Evolutionary conservation across 2,329 filamentous ascomycete genomes (phyloP), one percentile per base, ranked within the genome.

Genomic region (Pseudogymnoascus sp.): DNA sequence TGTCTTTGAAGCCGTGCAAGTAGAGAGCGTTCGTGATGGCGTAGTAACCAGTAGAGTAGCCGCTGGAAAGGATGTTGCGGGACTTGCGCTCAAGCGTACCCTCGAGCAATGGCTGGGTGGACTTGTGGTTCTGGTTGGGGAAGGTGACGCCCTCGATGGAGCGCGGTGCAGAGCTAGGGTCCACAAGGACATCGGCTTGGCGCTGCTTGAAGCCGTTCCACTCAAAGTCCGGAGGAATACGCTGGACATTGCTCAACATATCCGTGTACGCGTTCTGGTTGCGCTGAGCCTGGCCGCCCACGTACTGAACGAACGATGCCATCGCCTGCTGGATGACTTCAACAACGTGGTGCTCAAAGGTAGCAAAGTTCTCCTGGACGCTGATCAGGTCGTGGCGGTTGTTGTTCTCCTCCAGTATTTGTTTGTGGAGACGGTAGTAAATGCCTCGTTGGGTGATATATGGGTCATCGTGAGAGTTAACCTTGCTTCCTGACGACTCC

Each of bases 1-100:
- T 89, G 71, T 95, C 92, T 77, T 96, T 96, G 82, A 96, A 99
- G 75, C 97, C 92, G 78, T 99, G 94, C 63, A 99, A 78, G 77
- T 88, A 99, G 71, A 90, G 91, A 63, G 90, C 84, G 0, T 91
- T 89, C 0, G 92, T 96, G 58, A 97, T 85, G 62, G 94, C 93
- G 72, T 96, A 99, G 80, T 95, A 96, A 62, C 84, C 85, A 0
- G 89, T 84, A 66, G 85, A 87, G 75, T 90, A 94, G 63, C 89
- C 88, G 76, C 88, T 82, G 19, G 83, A 83, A 33, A 91, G 84
- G 76, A 96, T 87, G 75, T 96, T 89, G 69, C 92, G 89, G 65
- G 89, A 91, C 78, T 96, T 97, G 72, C 91, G 88, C 79, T 97
- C 91, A 58, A 99, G 82, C 0, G 85, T 88, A 39, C 94, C 94